phyloP scores from a whole-genome alignment of 225 moss, liverwort and hornwort genomes.

The Marchantia polymorpha region DNA sequence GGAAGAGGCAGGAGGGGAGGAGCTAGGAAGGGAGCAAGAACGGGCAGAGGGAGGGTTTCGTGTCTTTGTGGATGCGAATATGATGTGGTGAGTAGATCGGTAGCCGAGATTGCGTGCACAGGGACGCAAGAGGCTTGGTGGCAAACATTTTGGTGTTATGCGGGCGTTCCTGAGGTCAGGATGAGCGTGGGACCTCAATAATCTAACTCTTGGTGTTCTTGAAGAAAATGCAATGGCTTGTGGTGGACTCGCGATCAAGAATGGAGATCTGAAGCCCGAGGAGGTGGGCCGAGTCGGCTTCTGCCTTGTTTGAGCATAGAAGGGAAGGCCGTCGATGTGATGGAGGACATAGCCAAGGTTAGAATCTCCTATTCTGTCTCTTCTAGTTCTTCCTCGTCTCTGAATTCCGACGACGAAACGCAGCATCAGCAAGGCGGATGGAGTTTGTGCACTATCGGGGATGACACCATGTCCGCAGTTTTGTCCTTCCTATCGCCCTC shows the following conservation, averaged over 20 bases:
- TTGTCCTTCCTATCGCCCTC: conserved; percentile 72
- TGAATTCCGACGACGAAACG: background rate
- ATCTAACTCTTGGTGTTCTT: background rate
- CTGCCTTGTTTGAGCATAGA: background rate
- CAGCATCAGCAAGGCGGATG: conserved; percentile 1
- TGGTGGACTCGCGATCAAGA: conserved; percentile 11
- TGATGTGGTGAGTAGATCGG: background rate
- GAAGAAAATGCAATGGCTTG: conserved; percentile 2
- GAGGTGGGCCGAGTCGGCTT: background rate
- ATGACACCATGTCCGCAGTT: conserved; percentile 64
- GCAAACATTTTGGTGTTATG: conserved; percentile 1
- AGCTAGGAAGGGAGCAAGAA: background rate
- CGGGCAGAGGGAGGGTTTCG: background rate
- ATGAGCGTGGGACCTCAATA: background rate
- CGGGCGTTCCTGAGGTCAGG: conserved; percentile 1
- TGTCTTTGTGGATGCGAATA: conserved; percentile 10
- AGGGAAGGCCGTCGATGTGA: background rate
- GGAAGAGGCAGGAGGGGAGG: no score
- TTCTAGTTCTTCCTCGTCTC: background rate
- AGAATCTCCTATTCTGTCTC: background rate
- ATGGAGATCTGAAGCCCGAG: conserved; percentile 24
- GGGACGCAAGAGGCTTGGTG: background rate
- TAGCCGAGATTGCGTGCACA: conserved; percentile 3
- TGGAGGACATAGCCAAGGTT: background rate
- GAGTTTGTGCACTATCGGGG: conserved; percentile 59